These are phyloP conservation scores for Porpolomopsis calyptriformis DNA, from an alignment of 768 basidiomycete genomes.

Conservation along the genomic window DNA sequence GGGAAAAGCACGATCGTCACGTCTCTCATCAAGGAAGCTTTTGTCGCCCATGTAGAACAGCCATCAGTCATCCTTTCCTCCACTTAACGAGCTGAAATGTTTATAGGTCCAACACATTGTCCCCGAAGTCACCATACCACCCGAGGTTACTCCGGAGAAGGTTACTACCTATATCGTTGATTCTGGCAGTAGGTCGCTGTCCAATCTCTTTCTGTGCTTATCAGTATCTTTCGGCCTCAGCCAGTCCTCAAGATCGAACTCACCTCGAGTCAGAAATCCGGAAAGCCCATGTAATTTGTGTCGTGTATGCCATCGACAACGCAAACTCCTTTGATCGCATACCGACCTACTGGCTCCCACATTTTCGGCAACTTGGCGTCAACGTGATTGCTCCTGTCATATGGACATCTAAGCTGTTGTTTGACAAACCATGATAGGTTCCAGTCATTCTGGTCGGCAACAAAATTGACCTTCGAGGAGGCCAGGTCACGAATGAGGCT, in stretches of 20 bases:
- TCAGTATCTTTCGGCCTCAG: conserved; percentile 29
- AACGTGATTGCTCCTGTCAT: conserved; percentile 47
- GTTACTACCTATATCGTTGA: conserved; percentile 98
- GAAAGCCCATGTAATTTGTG: conserved; percentile 95
- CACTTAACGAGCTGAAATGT: background rate
- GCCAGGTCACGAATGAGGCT: conserved; percentile 87
- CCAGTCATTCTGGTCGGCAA: conserved; percentile 97
- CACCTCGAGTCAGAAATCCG: conserved; percentile 93
- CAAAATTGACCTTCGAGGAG: conserved; percentile 93
- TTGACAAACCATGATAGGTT: too few relatives aligned
- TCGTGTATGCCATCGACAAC: conserved; percentile 96
- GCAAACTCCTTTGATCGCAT: conserved; percentile 95
- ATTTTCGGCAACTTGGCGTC: conserved; percentile 89
- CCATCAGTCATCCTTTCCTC: conserved; percentile 7
- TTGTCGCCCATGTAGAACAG: conserved; percentile 68
- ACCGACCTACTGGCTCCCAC: conserved; percentile 95
- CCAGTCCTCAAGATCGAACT: conserved; percentile 71
- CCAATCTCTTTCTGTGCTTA: conserved; percentile 18
- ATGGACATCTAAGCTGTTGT: too few relatives aligned
- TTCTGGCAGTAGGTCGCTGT: conserved; percentile 62
- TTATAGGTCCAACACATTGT: conserved; percentile 85
- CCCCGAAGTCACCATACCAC: conserved; percentile 96
- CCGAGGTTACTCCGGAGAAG: conserved; percentile 94
- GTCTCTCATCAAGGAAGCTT: conserved; percentile 92
- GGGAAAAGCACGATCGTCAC: conserved; percentile 98